Evolutionary conservation across 73 alveolate genomes (phyloP).

Genomic region (Breviolum minutum): DNA sequence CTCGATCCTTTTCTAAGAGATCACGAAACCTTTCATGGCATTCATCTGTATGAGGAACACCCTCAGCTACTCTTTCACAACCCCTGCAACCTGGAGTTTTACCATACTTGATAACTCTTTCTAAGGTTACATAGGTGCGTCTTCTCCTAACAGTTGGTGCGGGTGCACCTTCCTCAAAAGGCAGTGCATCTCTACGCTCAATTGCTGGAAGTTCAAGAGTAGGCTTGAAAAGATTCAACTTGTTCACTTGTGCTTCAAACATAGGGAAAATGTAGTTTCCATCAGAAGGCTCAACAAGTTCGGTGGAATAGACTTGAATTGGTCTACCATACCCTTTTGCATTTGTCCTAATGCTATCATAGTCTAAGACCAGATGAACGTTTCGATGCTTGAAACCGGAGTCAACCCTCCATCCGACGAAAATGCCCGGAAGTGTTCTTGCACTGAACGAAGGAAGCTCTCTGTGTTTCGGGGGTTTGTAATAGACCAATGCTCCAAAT

Average conservation of each 20-base stretch:
- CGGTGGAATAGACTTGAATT: slow-evolving; percentile 24
- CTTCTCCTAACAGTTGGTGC: neutral
- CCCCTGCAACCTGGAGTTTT: slow-evolving; percentile 48
- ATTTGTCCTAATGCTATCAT: no score
- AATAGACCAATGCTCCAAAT: no score
- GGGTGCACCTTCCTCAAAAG: slow-evolving; percentile 34
- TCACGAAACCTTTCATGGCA: slow-evolving; percentile 28
- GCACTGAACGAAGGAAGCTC: no score
- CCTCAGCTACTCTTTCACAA: slow-evolving; percentile 45
- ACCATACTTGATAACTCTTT: slow-evolving; percentile 28
- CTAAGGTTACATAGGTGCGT: slow-evolving; percentile 45
- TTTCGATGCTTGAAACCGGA: no score
- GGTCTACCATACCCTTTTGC: slow-evolving; percentile 59
- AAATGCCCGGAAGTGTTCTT: no score
- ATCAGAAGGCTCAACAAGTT: slow-evolving; percentile 11
- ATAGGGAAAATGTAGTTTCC: slow-evolving; percentile 17
- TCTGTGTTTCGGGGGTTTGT: no score
- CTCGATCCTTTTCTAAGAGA: slow-evolving; percentile 3
- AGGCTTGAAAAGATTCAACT: no score
- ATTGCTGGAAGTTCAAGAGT: neutral
- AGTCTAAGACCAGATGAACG: no score
- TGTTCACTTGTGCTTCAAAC: neutral
- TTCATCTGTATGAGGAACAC: neutral
- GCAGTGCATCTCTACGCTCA: neutral
- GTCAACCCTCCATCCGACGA: no score